Evolutionary conservation across 2,329 filamentous ascomycete genomes (phyloP), one percentile per base, ranked within the genome.

Genomic region (Phaeosphaeria sp.): DNA sequence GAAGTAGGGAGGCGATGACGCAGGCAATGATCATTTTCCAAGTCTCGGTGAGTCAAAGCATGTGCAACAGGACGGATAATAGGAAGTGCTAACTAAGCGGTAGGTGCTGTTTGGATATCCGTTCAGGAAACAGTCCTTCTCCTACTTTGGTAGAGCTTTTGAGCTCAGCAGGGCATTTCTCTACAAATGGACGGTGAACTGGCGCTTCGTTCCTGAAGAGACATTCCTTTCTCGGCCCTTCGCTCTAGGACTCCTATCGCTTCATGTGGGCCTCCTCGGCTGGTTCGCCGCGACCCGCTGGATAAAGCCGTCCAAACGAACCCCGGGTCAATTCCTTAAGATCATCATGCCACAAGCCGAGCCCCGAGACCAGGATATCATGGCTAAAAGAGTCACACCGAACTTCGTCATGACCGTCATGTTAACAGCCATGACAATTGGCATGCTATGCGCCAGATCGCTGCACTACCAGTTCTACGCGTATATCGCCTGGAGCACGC

Each of bases 181-280:
- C 69, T 98, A 94, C 83, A 93, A 94, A 79, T 99, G 95, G 95
- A 99, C 95, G 0, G 95, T 99, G 66, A 99, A 99, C 78, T 99
- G 95, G 95, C 88, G 93, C 53, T 98, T 98, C 75, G 79, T 97
- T n/a, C 89, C 90, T 17, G 93, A 97, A 77, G 86, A 90, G 6
- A 78, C 81, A 0, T 99, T 99, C 69, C 84, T 96, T 47, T 90
- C 87, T 65, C 85, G 81, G 58, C 74, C 80, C 1, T 96, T 97
- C 73, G 87, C 92, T 23, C 67, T 89, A 18, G 77, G 79, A 15
- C 83, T 97, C 50, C 82, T 97, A 23, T 82, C 77, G 1, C 72
- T 86, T 54, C 92, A 97, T 74, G 80, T 82, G 23, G 75, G 81
- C 9, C 81, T 93, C n/a, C 83, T 97, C 22, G 67, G 82, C 23